phyloP scores from a whole-genome alignment of 768 basidiomycete genomes.

The Mycena vitilis region DNA sequence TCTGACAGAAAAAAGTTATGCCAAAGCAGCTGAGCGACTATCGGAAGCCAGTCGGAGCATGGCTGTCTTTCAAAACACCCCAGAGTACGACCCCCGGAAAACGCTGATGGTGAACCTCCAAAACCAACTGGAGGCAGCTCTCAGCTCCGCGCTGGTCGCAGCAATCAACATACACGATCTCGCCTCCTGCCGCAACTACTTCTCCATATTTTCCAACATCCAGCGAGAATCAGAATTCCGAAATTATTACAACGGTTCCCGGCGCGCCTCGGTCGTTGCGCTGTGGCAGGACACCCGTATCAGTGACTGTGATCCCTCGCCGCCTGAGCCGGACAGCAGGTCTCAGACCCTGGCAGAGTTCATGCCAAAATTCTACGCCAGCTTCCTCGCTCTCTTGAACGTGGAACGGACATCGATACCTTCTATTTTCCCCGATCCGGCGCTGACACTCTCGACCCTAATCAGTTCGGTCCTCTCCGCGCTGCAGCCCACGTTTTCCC shows the following conservation, averaged over 20 bases:
- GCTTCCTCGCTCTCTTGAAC: slow-evolving; percentile 72
- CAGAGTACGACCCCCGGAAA: slow-evolving; percentile 89
- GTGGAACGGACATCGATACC: slow-evolving; percentile 81
- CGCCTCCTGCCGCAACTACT: slow-evolving; percentile 79
- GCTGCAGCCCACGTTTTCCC: slow-evolving; percentile 84
- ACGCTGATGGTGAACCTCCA: slow-evolving; percentile 91
- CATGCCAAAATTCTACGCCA: slow-evolving; percentile 79
- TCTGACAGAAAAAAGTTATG: slow-evolving; percentile 82
- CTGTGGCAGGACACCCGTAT: slow-evolving; percentile 76
- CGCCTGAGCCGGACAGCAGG: slow-evolving; percentile 35
- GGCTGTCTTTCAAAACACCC: slow-evolving; percentile 92
- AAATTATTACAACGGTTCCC: slow-evolving; percentile 92
- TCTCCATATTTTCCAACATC: slow-evolving; percentile 89
- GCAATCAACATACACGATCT: slow-evolving; percentile 87
- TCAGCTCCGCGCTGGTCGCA: slow-evolving; percentile 90
- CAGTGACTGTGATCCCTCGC: slow-evolving; percentile 58
- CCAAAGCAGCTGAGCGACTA: slow-evolving; percentile 91
- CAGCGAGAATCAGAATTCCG: slow-evolving; percentile 93
- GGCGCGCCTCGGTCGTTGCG: slow-evolving; percentile 71
- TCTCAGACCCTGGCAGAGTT: slow-evolving; percentile 70
- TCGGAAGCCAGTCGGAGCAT: slow-evolving; percentile 91
- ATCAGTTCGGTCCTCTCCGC: slow-evolving; percentile 84
- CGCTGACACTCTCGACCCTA: slow-evolving; percentile 79
- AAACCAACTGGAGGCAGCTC: slow-evolving; percentile 93
- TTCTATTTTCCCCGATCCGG: slow-evolving; percentile 89